Conservation (phyloP, 345 rosid genomes). For the Isatis tinctoria region DNA sequence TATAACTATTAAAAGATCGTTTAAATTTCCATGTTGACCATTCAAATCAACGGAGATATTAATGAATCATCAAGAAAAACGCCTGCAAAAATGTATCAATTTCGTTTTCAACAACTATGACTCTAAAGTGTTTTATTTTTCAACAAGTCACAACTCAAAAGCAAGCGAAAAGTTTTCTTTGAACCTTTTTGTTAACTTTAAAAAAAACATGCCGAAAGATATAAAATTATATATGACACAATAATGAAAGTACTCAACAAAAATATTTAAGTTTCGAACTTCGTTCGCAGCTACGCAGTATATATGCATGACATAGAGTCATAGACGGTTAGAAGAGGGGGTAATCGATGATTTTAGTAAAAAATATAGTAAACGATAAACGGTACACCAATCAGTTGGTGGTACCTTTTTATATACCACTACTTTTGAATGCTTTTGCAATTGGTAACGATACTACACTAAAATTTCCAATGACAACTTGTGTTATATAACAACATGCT, state of each 20-base stretch:
- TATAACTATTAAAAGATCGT: not conserved
- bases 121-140: not conserved
- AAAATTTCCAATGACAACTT: not conserved
- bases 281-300: not conserved
- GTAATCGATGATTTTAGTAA: not conserved
- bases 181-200: not conserved
- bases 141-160: not conserved
- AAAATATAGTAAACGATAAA: too few relatives aligned
- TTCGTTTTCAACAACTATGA: conserved; percentile 4
- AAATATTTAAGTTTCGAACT: not conserved
- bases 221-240: not conserved
- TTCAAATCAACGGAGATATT: not conserved
- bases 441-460: not conserved
- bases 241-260: not conserved
- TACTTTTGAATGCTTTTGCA: too few relatives aligned
- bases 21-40: not conserved
- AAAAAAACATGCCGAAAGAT: not conserved
- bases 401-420: too few relatives aligned
- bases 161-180: not conserved
- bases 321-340: not conserved
- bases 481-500: not conserved
- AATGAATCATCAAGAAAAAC: not conserved
- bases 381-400: too few relatives aligned
- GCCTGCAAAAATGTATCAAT: not conserved
- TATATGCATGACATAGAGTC: too few relatives aligned